Evolutionary conservation across 495 filamentous ascomycete genomes (phyloP).

Genomic region (Hypoxylon rickii): DNA sequence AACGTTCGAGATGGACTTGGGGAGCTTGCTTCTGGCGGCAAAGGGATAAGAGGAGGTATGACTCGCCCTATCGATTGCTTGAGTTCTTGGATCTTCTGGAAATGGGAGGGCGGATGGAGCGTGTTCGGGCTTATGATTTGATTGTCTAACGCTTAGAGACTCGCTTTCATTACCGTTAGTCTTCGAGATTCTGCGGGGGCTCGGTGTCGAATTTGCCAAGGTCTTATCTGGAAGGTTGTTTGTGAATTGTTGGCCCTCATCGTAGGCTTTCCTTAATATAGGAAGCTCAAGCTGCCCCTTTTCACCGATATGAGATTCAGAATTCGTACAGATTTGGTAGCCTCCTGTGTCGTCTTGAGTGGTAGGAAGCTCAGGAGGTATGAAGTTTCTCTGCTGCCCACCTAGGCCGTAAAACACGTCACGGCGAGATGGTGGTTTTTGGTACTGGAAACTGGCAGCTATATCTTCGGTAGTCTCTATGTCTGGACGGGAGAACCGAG

Average conservation of each 20-base stretch:
- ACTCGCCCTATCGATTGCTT: background rate
- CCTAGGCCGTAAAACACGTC: background rate
- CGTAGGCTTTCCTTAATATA: background rate
- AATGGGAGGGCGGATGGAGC: conserved; percentile 12
- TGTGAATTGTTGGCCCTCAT: background rate
- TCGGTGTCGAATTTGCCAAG: background rate
- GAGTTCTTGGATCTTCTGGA: conserved; percentile 1
- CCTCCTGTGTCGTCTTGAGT: too few species aligned
- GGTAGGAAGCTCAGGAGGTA: too few species aligned
- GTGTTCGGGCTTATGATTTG: background rate
- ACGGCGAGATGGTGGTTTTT: conserved; percentile 10
- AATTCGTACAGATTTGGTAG: too few species aligned
- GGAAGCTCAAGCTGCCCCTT: background rate
- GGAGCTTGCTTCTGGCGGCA: conserved; percentile 11
- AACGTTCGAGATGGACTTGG: conserved; percentile 28
- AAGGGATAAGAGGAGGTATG: background rate
- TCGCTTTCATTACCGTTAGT: background rate
- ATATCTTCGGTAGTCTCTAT: conserved; percentile 29
- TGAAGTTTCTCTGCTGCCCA: background rate
- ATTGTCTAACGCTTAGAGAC: background rate
- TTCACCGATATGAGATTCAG: too few species aligned
- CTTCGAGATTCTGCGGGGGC: background rate
- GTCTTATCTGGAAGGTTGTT: background rate
- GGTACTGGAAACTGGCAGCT: conserved; percentile 20
- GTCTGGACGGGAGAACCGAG: conserved; percentile 17